Evolutionary conservation across 306 rosid species (phyloP).

Genomic region (Gynostemma pentaphyllum): DNA sequence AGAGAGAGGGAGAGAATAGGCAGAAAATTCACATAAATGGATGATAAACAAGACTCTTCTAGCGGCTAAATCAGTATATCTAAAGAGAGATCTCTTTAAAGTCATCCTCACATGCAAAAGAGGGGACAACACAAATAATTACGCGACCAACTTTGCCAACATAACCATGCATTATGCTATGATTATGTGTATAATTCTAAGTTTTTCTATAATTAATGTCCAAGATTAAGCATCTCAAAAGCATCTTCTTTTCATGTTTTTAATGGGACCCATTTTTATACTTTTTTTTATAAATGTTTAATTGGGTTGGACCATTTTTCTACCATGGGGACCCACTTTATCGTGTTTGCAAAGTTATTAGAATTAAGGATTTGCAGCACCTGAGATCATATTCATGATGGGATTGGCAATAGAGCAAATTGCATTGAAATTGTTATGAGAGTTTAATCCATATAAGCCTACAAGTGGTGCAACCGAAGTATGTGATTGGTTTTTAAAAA

Average conservation of each 20-base stretch:
- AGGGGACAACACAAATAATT: constrained; percentile 2
- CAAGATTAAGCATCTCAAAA: constrained; percentile 2
- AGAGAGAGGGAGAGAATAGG: not conserved
- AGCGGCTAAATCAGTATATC: not conserved
- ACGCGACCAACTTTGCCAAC: constrained; percentile 6
- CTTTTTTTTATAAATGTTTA: not conserved
- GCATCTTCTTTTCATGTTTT: not conserved
- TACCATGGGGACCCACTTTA: not conserved
- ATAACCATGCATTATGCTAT: constrained; percentile 13
- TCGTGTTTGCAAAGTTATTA: not conserved
- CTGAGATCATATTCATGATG: not conserved
- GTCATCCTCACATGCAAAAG: not conserved
- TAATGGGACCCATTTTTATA: not conserved
- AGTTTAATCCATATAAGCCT: not conserved
- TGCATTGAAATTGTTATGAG: not conserved
- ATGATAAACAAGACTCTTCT: not conserved
- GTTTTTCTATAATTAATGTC: not conserved
- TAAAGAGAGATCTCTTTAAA: not conserved
- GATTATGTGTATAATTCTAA: not conserved
- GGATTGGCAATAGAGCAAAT: not conserved
- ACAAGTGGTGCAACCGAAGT: not conserved
- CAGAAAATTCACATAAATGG: constrained; percentile 3
- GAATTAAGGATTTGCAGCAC: not conserved
- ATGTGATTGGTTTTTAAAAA: not conserved
- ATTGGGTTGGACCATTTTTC: not conserved